Evolutionary conservation across 345 rosid species (phyloP).

Genomic region (Pistacia integerrima): DNA sequence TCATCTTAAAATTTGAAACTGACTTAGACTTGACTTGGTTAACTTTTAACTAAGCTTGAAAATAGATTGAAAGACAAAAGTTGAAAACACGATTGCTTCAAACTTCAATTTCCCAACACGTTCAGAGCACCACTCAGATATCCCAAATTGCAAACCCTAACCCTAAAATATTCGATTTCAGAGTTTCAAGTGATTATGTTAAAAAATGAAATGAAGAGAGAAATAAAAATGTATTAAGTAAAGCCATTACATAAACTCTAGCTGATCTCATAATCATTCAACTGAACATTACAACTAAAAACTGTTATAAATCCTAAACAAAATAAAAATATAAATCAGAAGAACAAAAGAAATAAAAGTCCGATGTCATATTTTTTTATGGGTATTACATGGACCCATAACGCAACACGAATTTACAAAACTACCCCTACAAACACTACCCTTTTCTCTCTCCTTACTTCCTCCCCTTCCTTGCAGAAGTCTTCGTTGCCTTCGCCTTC

Average conservation of each 20-base stretch:
- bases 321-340: neutral
- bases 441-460: constrained; percentile 27
- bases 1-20: too few relatives aligned
- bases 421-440: constrained; percentile 31
- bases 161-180: neutral
- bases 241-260: neutral
- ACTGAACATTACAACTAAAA: constrained; percentile 19
- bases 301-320: constrained; percentile 14
- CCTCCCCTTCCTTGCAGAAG: constrained; percentile 43
- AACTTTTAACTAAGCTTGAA: too few relatives aligned
- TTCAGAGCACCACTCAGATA: too few relatives aligned
- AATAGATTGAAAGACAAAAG: neutral
- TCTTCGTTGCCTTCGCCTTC: constrained; percentile 31
- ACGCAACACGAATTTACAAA: constrained; percentile 31
- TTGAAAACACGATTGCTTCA: neutral
- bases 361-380: constrained; percentile 24
- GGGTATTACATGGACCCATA: constrained; percentile 18
- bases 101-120: neutral
- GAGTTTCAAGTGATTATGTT: neutral
- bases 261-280: constrained; percentile 18
- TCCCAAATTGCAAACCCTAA: neutral
- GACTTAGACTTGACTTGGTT: neutral
- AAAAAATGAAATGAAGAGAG: neutral
- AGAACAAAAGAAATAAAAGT: neutral
- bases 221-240: neutral